Conservation (phyloP, 2,329 filamentous ascomycete species). For the Anthostomella pinea region DNA sequence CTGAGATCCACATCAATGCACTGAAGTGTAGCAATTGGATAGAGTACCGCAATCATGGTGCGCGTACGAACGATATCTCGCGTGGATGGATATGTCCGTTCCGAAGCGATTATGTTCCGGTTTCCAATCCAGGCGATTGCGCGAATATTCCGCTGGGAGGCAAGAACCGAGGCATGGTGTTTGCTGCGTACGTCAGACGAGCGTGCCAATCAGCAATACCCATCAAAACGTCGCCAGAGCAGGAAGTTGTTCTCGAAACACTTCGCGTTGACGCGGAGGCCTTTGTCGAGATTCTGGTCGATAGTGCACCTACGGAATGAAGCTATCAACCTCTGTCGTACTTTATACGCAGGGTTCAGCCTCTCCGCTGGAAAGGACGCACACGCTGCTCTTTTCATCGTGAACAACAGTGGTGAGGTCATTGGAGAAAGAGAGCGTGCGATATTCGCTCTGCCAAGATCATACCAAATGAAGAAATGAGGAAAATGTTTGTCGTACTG, state of each 20-base stretch:
- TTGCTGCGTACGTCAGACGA: slow-evolving; percentile 20
- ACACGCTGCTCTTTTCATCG: too few species aligned
- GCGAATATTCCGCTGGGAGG: not conserved
- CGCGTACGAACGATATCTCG: slow-evolving; percentile 13
- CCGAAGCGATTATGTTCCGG: slow-evolving; percentile 10
- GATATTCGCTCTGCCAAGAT: too few species aligned
- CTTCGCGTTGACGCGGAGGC: slow-evolving; percentile 13
- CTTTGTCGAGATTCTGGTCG: slow-evolving; percentile 12
- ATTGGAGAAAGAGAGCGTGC: too few species aligned
- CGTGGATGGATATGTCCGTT: slow-evolving; percentile 21
- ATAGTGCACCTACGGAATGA: too few species aligned
- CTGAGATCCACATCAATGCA: slow-evolving; percentile 17
- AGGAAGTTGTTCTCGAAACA: slow-evolving; percentile 10
- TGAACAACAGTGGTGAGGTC: too few species aligned
- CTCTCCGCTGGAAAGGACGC: too few species aligned
- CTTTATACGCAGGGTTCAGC: too few species aligned
- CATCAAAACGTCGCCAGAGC: slow-evolving; percentile 11
- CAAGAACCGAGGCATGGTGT: slow-evolving; percentile 18
- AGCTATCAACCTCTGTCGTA: too few species aligned
- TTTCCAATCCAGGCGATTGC: not conserved
- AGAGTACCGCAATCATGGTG: slow-evolving; percentile 18
- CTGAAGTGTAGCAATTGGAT: slow-evolving; percentile 17
- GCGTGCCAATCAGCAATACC: slow-evolving; percentile 8
- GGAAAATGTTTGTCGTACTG: too few species aligned
- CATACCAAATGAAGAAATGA: too few species aligned